Percentiles rank a stretch among this genome's conserved stretches.
Conservation (phyloP, 2,329 filamentous ascomycete genomes). For the Pseudogymnoascus sp. region DNA sequence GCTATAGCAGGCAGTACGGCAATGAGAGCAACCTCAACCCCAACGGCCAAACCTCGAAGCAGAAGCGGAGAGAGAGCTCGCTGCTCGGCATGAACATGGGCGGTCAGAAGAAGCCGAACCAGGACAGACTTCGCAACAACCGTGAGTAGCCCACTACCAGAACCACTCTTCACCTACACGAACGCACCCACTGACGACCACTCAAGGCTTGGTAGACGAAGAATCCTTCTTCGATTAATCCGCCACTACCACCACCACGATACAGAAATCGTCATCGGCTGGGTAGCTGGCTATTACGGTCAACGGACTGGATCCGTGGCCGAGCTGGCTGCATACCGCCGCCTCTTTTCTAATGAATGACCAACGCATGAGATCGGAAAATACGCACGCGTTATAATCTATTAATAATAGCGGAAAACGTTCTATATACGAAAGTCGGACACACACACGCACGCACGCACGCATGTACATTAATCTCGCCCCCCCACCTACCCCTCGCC, state of each 20-base stretch:
- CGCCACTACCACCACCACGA: neutral
- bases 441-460: neutral
- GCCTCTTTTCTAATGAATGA: neutral
- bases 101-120: slow-evolving; percentile 30
- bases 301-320: neutral
- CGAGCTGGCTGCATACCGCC: neutral
- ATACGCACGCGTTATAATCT: neutral
- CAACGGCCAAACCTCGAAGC: slow-evolving; percentile 34
- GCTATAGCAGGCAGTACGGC: slow-evolving; percentile 29
- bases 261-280: neutral
- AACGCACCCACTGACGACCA: neutral
- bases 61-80: slow-evolving; percentile 53
- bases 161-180: slow-evolving; percentile 21
- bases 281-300: neutral
- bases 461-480: slow-evolving; percentile 5
- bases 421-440: neutral
- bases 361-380: slow-evolving; percentile 5
- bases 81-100: slow-evolving; percentile 49
- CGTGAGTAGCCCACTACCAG: slow-evolving; percentile 26
- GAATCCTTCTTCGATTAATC: slow-evolving; percentile 31
- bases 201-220: slow-evolving; percentile 27
- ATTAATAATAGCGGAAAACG: slow-evolving; percentile 1
- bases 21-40: slow-evolving; percentile 32
- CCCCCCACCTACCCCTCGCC: neutral
- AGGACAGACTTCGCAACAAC: slow-evolving; percentile 18